phyloP scores from a whole-genome alignment of 1,139 yeast species.

The Saccharomyces hybrid region DNA sequence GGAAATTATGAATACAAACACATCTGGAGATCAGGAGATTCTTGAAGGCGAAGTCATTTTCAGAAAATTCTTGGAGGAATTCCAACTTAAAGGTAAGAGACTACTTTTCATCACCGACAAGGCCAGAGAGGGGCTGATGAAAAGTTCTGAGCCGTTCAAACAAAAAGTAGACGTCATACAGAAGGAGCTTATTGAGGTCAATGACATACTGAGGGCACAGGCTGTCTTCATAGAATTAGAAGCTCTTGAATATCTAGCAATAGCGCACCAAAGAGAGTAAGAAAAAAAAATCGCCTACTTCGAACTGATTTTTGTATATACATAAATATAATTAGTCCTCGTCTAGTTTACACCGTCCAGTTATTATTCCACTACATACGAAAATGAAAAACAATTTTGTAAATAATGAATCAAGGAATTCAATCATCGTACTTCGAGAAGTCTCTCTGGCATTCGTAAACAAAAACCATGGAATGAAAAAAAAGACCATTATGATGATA shows the following conservation, averaged over 20 bases:
- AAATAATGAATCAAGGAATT: background rate
- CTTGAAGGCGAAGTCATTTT: slow-evolving; percentile 47
- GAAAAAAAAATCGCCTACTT: background rate
- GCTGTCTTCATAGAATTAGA: slow-evolving; percentile 65
- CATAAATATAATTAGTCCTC: background rate
- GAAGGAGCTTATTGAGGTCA: slow-evolving; percentile 75
- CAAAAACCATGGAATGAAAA: background rate
- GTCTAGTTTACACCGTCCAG: background rate
- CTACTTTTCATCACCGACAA: slow-evolving; percentile 52
- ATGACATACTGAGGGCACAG: slow-evolving; percentile 77
- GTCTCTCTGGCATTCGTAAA: background rate
- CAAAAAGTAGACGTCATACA: slow-evolving; percentile 57
- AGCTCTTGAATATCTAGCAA: slow-evolving; percentile 54
- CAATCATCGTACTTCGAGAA: background rate
- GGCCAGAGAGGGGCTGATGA: slow-evolving; percentile 29
- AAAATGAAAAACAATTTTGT: background rate
- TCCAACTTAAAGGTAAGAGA: slow-evolving; percentile 47
- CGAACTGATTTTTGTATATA: background rate
- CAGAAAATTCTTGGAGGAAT: slow-evolving; percentile 50
- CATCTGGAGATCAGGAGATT: slow-evolving; percentile 3
- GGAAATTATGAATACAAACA: slow-evolving; percentile 11
- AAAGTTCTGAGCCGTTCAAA: slow-evolving; percentile 37
- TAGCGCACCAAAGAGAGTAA: slow-evolving; percentile 7
- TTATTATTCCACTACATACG: background rate
- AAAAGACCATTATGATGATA: background rate